Percentiles rank a stretch among this genome's conserved stretches.
These are phyloP conservation scores for Conticribra guillardii DNA, from an alignment of 108 stramenopile genomes.

Conservation along the genomic window DNA sequence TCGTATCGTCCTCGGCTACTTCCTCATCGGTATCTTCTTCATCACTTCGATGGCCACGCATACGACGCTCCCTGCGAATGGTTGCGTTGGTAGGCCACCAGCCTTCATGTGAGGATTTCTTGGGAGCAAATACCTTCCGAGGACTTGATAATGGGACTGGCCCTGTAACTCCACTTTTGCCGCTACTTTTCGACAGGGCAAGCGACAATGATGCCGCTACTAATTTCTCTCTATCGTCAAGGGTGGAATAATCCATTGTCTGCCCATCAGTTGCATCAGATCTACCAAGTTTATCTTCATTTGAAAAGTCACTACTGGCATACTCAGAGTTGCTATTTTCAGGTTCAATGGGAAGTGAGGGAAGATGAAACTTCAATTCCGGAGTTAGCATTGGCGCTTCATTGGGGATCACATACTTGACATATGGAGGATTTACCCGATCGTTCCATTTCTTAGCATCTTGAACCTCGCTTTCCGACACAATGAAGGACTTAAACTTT, in stretches of 20 bases:
- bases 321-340: conserved; percentile 18
- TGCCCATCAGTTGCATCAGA: too few relatives aligned
- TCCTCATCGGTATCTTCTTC: conserved; percentile 58
- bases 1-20: conserved; percentile 26
- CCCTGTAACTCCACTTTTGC: neutral
- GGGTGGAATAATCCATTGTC: conserved; percentile 3
- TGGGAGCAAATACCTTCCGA: neutral
- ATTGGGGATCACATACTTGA: conserved; percentile 1
- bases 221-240: too few relatives aligned
- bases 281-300: too few relatives aligned
- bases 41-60: conserved; percentile 33
- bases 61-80: conserved; percentile 65
- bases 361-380: conserved; percentile 33
- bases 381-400: conserved; percentile 25
- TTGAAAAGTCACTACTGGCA: too few relatives aligned
- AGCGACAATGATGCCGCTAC: too few relatives aligned
- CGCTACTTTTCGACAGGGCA: too few relatives aligned
- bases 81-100: conserved; percentile 76
- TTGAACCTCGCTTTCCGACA: conserved; percentile 26
- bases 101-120: conserved; percentile 34
- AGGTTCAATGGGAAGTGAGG: conserved; percentile 33
- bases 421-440: neutral
- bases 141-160: neutral
- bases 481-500: conserved; percentile 14
- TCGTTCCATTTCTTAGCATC: conserved; percentile 32